phyloP scores from a whole-genome alignment of 495 filamentous ascomycete species.

The Neurospora sp. region DNA sequence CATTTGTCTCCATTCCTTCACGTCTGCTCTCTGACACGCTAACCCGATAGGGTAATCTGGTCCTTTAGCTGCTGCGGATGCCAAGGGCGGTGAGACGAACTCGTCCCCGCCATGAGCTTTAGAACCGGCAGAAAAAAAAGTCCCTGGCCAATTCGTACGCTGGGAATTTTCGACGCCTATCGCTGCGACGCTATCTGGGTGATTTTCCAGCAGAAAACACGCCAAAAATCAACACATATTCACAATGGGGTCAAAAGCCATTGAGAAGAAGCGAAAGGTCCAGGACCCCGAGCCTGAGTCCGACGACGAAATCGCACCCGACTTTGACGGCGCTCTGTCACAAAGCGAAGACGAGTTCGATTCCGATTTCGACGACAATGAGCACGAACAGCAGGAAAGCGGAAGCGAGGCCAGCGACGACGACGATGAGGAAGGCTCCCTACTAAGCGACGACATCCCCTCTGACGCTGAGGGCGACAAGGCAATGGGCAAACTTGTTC shows the following conservation, averaged over 20 bases:
- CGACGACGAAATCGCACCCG: conserved; percentile 22
- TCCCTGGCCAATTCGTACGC: conserved; percentile 5
- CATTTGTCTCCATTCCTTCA: background rate
- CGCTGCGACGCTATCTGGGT: background rate
- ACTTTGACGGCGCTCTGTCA: conserved; percentile 25
- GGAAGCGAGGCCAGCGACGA: conserved; percentile 16
- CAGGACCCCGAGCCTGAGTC: conserved; percentile 23
- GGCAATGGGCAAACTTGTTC: conserved; percentile 20
- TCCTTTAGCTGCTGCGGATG: background rate
- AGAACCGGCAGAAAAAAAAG: conserved; percentile 24
- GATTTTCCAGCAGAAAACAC: conserved; percentile 9
- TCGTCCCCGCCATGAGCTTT: conserved; percentile 11
- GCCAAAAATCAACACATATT: conserved; percentile 6
- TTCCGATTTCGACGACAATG: conserved; percentile 11
- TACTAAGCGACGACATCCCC: conserved; percentile 49
- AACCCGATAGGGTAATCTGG: background rate
- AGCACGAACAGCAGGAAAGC: conserved; percentile 11
- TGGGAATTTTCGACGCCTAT: conserved; percentile 10
- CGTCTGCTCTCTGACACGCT: background rate
- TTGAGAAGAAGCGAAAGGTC: conserved; percentile 36
- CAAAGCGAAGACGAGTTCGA: conserved; percentile 22
- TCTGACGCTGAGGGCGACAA: conserved; percentile 41
- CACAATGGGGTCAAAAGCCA: conserved; percentile 29
- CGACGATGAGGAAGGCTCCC: conserved; percentile 42
- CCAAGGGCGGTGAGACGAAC: conserved; percentile 13